Percentiles rank a stretch among this genome's conserved stretches.
Evolutionary conservation across 345 rosid genomes (phyloP).

Genomic region (Mangifera indica): DNA sequence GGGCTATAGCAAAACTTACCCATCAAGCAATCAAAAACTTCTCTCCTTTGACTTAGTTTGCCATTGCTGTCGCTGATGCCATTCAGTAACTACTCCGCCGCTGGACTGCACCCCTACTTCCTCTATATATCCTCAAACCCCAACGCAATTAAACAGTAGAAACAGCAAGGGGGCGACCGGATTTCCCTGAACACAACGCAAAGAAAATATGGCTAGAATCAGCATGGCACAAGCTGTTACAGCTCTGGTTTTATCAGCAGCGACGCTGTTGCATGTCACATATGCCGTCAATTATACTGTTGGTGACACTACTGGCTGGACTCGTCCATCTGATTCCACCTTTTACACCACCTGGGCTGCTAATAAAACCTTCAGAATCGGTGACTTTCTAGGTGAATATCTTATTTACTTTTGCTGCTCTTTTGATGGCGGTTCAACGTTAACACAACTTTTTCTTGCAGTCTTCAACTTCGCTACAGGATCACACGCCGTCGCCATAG

Average conservation of each 20-base stretch:
- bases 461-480: conserved; percentile 31
- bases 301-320: conserved; percentile 41
- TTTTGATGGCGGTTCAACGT: background rate
- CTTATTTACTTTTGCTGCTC: background rate
- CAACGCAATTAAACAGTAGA: background rate
- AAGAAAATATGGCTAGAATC: conserved; percentile 13
- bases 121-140: background rate
- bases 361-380: conserved; percentile 27
- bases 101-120: too few species aligned
- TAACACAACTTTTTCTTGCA: conserved; percentile 14
- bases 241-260: conserved; percentile 19
- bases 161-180: conserved; percentile 27
- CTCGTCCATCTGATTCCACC: background rate
- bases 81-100: background rate
- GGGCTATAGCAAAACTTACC: background rate
- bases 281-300: conserved; percentile 28
- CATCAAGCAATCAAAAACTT: background rate
- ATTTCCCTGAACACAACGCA: conserved; percentile 27
- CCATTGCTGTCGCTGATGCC: background rate
- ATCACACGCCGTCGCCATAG: conserved; percentile 38
- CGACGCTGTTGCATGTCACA: conserved; percentile 6
- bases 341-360: conserved; percentile 37
- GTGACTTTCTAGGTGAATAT: conserved; percentile 39
- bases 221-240: conserved; percentile 12
- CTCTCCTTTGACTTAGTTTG: conserved; percentile 4